A percentile compares a stretch with the other conserved stretches of the same genome.
phyloP scores from a whole-genome alignment of 805 yeast genomes.

The Candida maesae region DNA sequence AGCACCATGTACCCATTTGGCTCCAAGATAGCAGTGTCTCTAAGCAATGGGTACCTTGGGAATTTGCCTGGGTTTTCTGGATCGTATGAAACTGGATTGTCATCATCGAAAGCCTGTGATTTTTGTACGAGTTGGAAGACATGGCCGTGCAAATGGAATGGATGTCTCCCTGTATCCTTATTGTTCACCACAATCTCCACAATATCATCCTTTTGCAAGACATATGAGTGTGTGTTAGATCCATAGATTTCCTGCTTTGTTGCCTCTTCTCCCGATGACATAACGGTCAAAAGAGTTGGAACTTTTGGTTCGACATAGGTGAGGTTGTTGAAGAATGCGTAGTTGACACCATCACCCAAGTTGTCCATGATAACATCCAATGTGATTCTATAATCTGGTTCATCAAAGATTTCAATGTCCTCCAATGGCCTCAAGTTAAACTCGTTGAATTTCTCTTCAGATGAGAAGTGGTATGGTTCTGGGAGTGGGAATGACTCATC shows the following conservation, averaged over 20 bases:
- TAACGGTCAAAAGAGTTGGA: slow-evolving; percentile 78
- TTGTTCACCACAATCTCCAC: slow-evolving; percentile 84
- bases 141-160: slow-evolving; percentile 94
- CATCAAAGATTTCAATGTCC: slow-evolving; percentile 44
- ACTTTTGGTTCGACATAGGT: slow-evolving; percentile 79
- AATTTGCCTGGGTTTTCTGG: slow-evolving; percentile 43
- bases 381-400: slow-evolving; percentile 58
- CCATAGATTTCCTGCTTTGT: slow-evolving; percentile 61
- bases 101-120: slow-evolving; percentile 56
- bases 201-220: slow-evolving; percentile 50
- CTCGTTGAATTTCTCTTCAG: slow-evolving; percentile 29
- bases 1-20: slow-evolving; percentile 84
- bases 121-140: slow-evolving; percentile 79
- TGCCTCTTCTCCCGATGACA: slow-evolving; percentile 63
- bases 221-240: slow-evolving; percentile 69
- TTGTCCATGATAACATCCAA: slow-evolving; percentile 74
- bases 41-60: slow-evolving; percentile 75
- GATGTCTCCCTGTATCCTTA: slow-evolving; percentile 88
- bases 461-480: slow-evolving; percentile 17
- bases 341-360: slow-evolving; percentile 81
- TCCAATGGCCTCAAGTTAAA: slow-evolving; percentile 39
- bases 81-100: slow-evolving; percentile 54
- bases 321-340: slow-evolving; percentile 93
- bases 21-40: slow-evolving; percentile 78
- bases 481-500: slow-evolving; percentile 33